Evolutionary conservation across 352 stramenopile species (phyloP).

Genomic region (Pythium sp.): DNA sequence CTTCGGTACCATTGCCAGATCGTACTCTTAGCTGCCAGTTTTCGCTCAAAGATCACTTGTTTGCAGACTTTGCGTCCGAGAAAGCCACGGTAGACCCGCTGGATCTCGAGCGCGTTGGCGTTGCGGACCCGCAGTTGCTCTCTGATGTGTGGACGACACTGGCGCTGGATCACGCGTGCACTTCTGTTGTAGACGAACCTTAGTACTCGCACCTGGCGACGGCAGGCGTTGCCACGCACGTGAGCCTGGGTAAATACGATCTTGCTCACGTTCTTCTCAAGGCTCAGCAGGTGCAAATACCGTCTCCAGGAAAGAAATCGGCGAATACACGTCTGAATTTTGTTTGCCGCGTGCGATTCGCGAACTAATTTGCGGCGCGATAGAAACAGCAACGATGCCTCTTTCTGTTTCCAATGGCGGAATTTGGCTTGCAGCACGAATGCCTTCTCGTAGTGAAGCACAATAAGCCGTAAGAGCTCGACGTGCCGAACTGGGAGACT

Average conservation of each 20-base stretch:
- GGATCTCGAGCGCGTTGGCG: conserved; percentile 36
- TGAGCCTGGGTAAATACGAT: conserved; percentile 49
- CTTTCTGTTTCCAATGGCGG: conserved; percentile 43
- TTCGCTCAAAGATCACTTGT: conserved; percentile 22
- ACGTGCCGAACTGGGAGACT: conserved; percentile 34
- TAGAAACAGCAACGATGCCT: conserved; percentile 37
- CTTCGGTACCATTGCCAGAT: conserved; percentile 59
- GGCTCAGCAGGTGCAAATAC: conserved; percentile 38
- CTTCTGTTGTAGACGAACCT: conserved; percentile 25
- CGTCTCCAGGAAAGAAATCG: conserved; percentile 48
- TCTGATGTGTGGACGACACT: conserved; percentile 31
- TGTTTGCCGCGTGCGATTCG: conserved; percentile 36
- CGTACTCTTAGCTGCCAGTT: conserved; percentile 13
- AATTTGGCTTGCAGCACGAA: conserved; percentile 40
- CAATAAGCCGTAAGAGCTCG: conserved; percentile 29
- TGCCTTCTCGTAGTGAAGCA: conserved; percentile 35
- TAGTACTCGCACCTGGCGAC: conserved; percentile 27
- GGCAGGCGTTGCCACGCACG: conserved; percentile 36
- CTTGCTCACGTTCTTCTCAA: conserved; percentile 32
- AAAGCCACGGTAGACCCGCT: conserved; percentile 50
- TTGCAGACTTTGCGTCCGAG: conserved; percentile 21
- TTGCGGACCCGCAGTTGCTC: conserved; percentile 26
- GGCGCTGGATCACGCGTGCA: conserved; percentile 42
- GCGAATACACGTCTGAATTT: conserved; percentile 48
- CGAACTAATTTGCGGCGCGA: conserved; percentile 36